These are phyloP conservation scores for Mycena capillaripes DNA, from an alignment of 768 basidiomycete genomes.

Conservation along the genomic window DNA sequence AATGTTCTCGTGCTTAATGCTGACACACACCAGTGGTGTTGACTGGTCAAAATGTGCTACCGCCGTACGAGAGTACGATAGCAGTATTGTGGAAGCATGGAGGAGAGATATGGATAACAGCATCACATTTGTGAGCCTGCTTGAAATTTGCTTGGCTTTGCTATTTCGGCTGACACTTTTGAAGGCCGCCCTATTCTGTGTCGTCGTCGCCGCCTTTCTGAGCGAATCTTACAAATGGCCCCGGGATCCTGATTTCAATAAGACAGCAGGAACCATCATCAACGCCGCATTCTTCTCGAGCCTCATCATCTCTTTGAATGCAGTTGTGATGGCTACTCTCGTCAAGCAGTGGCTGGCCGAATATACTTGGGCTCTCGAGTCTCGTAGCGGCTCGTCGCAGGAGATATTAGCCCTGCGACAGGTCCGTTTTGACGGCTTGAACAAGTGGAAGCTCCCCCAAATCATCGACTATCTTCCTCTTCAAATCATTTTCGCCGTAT, in stretches of 20 bases:
- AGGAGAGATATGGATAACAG: conserved; percentile 28
- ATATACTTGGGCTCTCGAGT: conserved; percentile 33
- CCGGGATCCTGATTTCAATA: conserved; percentile 22
- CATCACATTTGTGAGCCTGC: conserved; percentile 27
- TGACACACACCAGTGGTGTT: conserved; percentile 10
- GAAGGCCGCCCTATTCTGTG: conserved; percentile 31
- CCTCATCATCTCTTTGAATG: conserved; percentile 37
- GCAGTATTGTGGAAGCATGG: conserved; percentile 29
- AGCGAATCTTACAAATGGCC: conserved; percentile 32
- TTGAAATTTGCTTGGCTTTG: conserved; percentile 1
- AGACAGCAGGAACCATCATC: conserved; percentile 26
- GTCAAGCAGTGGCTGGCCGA: conserved; percentile 42
- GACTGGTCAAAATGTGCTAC: conserved; percentile 27
- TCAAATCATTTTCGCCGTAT: conserved; percentile 28
- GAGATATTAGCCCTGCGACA: conserved; percentile 33
- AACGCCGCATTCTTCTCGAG: conserved; percentile 41
- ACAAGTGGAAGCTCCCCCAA: conserved; percentile 33
- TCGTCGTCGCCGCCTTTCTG: conserved; percentile 30
- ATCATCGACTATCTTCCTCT: conserved; percentile 36
- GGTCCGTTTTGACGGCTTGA: conserved; percentile 35
- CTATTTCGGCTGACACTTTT: conserved; percentile 4
- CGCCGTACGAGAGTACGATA: conserved; percentile 28
- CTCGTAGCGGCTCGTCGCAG: conserved; percentile 24
- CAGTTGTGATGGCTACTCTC: conserved; percentile 40
- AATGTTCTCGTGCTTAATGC: conserved; percentile 2